Evolutionary conservation across 805 yeast species (phyloP), one percentile per base, ranked within the genome.

Genomic region (Schizosaccharomyces osmophilus): DNA sequence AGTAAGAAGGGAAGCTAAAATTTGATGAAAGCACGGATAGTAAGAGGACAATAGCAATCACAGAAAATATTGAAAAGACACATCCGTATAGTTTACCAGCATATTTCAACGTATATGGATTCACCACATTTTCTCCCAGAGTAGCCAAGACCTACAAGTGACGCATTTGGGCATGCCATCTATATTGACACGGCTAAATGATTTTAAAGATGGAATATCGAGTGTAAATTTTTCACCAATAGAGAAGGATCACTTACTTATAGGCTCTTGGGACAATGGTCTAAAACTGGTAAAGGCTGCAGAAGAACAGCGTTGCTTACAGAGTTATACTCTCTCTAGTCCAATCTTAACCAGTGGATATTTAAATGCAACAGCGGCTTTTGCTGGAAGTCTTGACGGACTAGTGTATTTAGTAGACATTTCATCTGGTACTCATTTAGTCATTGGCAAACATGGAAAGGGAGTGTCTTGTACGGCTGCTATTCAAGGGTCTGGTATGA

Each of bases 191-290:
- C 32, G 22, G 32, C 59, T 29, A 31, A 55, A 55, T 22, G 32
- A 32, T 15, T 48, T 51, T n/a, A 45, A 41, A 43, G 61, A 59
- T 32, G 61, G 61, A 3, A 32, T 59, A 24, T 36, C 61, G 17
- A 29, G 54, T 19, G 36, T 59, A 43, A 43, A 42, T 8, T 59
- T 59, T 43, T 19, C 32, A 15, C 61, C 61, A 6, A 17, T 24
- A 9, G 55, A 19, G n/a, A 22, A 19, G 32, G 29, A 41, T n/a
- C 22, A 59, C 19, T 70, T 82, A 15, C 68, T 79, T 2, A 79
- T 74, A 0, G 73, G 83, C 1, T 73, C 82, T 0, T 83, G 87
- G 86, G 85, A 81, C 65, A 77, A 79, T 2, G 67, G 72, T 2
- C 66, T 81, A 0, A 66, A 74, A 4, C 68, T 80, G 3, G 81